Evolutionary conservation across 805 yeast genomes (phyloP), one percentile per base, ranked within the genome.

Genomic region (Cyberlindnera saturnus): DNA sequence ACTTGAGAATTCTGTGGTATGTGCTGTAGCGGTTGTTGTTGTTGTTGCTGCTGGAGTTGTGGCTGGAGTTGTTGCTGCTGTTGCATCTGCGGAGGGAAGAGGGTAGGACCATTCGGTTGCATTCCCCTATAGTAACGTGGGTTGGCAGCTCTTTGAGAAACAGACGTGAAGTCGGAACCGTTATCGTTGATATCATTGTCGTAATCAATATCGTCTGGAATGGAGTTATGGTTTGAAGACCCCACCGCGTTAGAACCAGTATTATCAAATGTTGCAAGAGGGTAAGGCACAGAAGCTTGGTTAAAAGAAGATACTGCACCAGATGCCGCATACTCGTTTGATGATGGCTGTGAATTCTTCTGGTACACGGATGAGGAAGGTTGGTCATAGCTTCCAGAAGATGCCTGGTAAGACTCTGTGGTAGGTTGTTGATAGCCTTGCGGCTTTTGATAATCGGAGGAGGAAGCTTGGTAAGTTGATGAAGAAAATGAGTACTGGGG

Each of bases 91-190:
- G 41, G 15, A 18, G 57, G 55, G 43, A 59, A 51, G 7, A 56
- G 50, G 8, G 51, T 42, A 33, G 57, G 57, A 13, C 60, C 61
- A 28, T 47, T 56, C 6, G 18, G 11, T 8, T 55, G 52, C 20
- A 63, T 62, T 31, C 67, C 70, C 43, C 64, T 46, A 42, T 66
- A 70, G 51, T 76, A 79, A 23, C 67, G 63, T 15, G 84, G 86
- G 54, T 84, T 84, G 14, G 79, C 71, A 23, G 81, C 89, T 58
- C 91, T 69, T 62, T 84, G 91, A 7, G 90, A 82, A 2, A 85
- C 86, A 41, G 88, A 80, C 1, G 93, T 84, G 61, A 85, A 82
- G 55, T 81, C 82, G 1, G 91, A 83, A 38, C 70, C 62, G 18
- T 57, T 56, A 36, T 59, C 63, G 11, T 51, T 56, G 16, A 55